Percentiles rank a stretch among this genome's conserved stretches.
phyloP scores from a whole-genome alignment of 108 stramenopile genomes.

The Skeletonema potamos region DNA sequence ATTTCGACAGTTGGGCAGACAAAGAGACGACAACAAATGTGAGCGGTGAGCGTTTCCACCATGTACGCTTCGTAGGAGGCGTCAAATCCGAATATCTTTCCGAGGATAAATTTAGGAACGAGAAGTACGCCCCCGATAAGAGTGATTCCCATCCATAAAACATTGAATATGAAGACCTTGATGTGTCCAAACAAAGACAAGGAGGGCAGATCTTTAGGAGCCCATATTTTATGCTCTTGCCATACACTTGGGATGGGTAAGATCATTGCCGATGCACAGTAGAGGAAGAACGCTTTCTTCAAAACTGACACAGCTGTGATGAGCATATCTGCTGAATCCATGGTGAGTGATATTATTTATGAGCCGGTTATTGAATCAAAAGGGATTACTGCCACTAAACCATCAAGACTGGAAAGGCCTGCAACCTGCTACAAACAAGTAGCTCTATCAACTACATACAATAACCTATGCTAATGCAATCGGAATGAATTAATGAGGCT shows the following conservation, averaged over 20 bases:
- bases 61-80: constrained; percentile 44
- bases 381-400: too few species aligned
- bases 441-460: too few species aligned
- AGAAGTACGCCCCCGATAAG: constrained; percentile 53
- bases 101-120: constrained; percentile 42
- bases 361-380: background rate
- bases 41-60: constrained; percentile 28
- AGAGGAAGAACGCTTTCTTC: constrained; percentile 4
- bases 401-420: too few species aligned
- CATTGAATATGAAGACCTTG: constrained; percentile 70
- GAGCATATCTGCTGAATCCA: background rate
- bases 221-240: constrained; percentile 84
- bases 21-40: constrained; percentile 16
- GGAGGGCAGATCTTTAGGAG: constrained; percentile 49
- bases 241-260: constrained; percentile 36
- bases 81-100: constrained; percentile 24
- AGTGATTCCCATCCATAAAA: constrained; percentile 64
- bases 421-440: too few species aligned
- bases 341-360: background rate
- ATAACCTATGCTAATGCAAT: too few species aligned
- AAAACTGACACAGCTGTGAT: background rate
- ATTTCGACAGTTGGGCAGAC: constrained; percentile 57
- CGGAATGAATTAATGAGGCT: too few species aligned
- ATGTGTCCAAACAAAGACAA: constrained; percentile 52
- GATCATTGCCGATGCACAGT: constrained; percentile 23